Conservation (phyloP, 129 eudicot species). For the Escallonia rubra region DNA sequence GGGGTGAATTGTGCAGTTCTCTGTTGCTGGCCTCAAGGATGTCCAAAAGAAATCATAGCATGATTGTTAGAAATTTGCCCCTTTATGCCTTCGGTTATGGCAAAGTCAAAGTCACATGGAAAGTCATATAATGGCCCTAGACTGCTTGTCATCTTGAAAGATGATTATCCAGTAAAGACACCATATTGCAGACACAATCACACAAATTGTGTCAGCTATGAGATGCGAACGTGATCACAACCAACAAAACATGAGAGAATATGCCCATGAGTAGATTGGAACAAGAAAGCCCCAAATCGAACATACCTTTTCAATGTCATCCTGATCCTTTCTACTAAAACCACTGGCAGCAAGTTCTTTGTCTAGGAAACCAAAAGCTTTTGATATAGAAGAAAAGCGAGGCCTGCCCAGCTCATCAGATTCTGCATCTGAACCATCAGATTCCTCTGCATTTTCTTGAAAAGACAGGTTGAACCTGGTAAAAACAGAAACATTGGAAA, state of each 20-base stretch:
- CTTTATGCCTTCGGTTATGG: no score
- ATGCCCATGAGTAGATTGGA: background rate
- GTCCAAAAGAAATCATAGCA: no score
- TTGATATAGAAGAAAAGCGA: constrained; percentile 59
- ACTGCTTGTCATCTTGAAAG: background rate
- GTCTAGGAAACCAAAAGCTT: constrained; percentile 66
- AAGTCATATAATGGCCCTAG: background rate
- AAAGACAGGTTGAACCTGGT: constrained; percentile 62
- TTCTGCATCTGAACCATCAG: constrained; percentile 51
- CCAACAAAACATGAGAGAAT: background rate
- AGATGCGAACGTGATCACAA: background rate
- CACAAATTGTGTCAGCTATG: background rate
- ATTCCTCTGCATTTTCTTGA: constrained; percentile 44
- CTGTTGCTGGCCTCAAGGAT: no score
- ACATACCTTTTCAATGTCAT: constrained; percentile 69
- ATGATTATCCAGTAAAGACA: background rate
- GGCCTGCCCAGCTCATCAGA: constrained; percentile 50
- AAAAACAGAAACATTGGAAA: background rate
- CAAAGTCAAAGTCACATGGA: no score
- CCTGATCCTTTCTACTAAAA: constrained; percentile 73
- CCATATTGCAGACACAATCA: background rate
- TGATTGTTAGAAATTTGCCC: no score
- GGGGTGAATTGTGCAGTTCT: no score
- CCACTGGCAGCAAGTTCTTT: constrained; percentile 97
- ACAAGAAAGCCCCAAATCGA: background rate